A percentile compares a stretch with the other conserved stretches of the same genome.
Conservation (phyloP, 768 basidiomycete genomes). For the Boletus reticuloceps region DNA sequence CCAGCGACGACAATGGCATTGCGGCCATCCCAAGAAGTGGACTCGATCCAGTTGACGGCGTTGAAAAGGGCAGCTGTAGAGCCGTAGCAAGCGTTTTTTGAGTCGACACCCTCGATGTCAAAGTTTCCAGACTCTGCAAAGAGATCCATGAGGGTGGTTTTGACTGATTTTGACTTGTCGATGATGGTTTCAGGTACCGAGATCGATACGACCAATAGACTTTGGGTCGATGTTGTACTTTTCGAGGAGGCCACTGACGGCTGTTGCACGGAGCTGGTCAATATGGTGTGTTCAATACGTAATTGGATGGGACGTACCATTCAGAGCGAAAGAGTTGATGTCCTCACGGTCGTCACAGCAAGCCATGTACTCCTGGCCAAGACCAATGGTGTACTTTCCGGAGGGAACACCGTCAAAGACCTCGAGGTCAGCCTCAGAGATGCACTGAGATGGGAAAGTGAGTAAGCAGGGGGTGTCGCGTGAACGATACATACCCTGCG, state of each 20-base stretch:
- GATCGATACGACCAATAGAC: constrained; percentile 96
- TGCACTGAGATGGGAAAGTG: constrained; percentile 55
- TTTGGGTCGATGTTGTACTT: constrained; percentile 96
- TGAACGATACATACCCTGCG: constrained; percentile 59
- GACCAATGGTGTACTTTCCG: constrained; percentile 99
- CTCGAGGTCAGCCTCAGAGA: constrained; percentile 94
- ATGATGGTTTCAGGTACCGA: constrained; percentile 99
- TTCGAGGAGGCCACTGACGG: constrained; percentile 83
- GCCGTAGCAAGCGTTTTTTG: constrained; percentile 99
- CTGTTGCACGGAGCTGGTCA: constrained; percentile 39
- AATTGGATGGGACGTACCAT: constrained; percentile 54
- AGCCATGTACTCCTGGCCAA: constrained; percentile 98
- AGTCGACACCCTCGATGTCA: constrained; percentile 98
- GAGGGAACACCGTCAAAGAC: constrained; percentile 89
- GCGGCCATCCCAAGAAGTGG: constrained; percentile 93
- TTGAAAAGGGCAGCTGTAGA: constrained; percentile 99
- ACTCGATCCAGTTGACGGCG: constrained; percentile 97
- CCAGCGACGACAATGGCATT: constrained; percentile 96
- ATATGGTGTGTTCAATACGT: not conserved
- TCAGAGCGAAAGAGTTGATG: constrained; percentile 96
- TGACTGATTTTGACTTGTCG: constrained; percentile 99
- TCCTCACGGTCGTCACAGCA: constrained; percentile 99
- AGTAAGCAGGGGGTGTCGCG: constrained; percentile 9
- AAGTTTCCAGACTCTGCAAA: constrained; percentile 90
- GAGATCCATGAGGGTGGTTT: constrained; percentile 98